A percentile compares a stretch with the other conserved stretches of the same genome.
Evolutionary conservation across 116 monocot genomes (phyloP).

Genomic region (Iris pallida): DNA sequence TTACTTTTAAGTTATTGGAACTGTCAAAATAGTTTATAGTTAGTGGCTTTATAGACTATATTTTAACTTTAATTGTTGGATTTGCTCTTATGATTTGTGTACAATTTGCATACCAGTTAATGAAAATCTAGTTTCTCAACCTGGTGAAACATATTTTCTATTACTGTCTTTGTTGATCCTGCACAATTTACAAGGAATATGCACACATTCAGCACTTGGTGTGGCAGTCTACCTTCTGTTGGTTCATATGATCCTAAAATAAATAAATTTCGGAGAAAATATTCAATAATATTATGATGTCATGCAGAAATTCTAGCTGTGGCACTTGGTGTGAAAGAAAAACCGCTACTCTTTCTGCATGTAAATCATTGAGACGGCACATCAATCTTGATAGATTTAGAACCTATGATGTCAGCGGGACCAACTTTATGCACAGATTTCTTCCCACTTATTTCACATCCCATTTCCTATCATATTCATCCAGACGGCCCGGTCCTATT

Average conservation of each 20-base stretch:
- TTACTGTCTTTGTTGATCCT: too few species aligned
- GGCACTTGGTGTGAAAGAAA: neutral
- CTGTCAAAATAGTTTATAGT: too few species aligned
- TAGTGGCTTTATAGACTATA: too few species aligned
- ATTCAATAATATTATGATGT: neutral
- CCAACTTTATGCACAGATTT: neutral
- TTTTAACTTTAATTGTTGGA: too few species aligned
- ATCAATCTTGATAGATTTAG: neutral
- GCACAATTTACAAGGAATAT: too few species aligned
- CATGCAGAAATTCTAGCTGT: slow-evolving; percentile 3
- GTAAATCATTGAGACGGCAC: slow-evolving; percentile 7
- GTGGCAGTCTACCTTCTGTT: neutral
- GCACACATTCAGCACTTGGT: neutral
- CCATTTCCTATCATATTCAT: neutral
- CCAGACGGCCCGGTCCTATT: neutral
- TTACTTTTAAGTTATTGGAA: too few species aligned
- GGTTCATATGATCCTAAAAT: neutral
- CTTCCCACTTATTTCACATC: neutral
- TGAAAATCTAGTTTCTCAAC: too few species aligned
- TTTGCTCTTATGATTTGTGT: too few species aligned
- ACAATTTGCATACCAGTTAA: too few species aligned
- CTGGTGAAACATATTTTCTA: too few species aligned
- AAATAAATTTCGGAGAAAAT: too few species aligned
- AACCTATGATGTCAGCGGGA: neutral
- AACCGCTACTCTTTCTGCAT: neutral